Percentiles rank a stretch among this genome's conserved stretches.
Conservation (phyloP, 2,329 filamentous ascomycete genomes). For the Pseudogymnoascus sp. region DNA sequence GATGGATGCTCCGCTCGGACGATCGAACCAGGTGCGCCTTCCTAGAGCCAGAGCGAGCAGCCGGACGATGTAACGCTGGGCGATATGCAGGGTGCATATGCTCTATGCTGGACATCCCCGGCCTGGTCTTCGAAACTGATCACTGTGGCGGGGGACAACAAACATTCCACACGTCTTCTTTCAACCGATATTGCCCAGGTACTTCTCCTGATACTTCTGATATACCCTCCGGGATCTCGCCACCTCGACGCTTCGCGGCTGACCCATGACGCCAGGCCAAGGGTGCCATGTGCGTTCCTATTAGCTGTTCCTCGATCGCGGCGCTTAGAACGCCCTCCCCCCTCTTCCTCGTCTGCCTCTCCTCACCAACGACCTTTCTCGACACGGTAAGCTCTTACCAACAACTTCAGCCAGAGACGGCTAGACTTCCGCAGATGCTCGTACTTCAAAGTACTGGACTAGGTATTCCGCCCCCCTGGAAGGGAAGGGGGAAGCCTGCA, state of each 20-base stretch:
- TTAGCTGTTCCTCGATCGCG: not conserved
- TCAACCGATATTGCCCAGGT: conserved; percentile 2
- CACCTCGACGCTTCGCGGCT: not conserved
- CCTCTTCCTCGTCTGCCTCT: not conserved
- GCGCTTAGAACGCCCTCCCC: not conserved
- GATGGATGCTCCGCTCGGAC: not conserved
- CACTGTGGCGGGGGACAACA: not conserved
- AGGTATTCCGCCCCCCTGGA: not conserved
- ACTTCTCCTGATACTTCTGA: not conserved
- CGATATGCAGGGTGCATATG: not conserved
- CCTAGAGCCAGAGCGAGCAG: not conserved
- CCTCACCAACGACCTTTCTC: not conserved
- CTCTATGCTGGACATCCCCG: not conserved
- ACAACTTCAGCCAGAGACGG: not conserved
- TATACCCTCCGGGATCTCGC: not conserved
- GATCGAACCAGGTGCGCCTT: not conserved
- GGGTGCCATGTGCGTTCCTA: conserved; percentile 3
- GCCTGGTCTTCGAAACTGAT: not conserved
- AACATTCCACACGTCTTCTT: conserved; percentile 2
- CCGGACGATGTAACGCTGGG: not conserved
- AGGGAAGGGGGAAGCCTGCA: conserved; percentile 1
- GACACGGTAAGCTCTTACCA: conserved; percentile 2
- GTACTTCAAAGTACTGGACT: not conserved
- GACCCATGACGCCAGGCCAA: conserved; percentile 2
- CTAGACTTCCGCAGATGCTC: not conserved